Evolutionary conservation across 306 rosid species (phyloP), one percentile per base, ranked within the genome.

Genomic region (Rosa multiflora): DNA sequence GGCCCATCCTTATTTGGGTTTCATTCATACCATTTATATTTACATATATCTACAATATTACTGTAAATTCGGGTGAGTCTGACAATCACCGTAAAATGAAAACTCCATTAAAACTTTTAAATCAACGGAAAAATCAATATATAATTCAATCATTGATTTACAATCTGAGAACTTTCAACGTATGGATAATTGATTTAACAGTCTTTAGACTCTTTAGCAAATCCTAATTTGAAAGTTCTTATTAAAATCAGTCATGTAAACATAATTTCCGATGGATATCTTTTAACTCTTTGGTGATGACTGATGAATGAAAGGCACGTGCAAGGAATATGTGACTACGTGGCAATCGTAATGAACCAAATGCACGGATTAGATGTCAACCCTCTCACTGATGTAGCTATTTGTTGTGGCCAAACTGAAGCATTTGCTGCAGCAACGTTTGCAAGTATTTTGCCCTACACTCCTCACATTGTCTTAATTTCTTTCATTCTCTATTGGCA

Each of bases 321-420:
- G 74, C 94, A 89, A 87, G 97, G 90, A 55, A 68, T 92, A 59
- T 92, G 97, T 66, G 90, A 94, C 70, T 85, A 70, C 71, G 70
- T 94, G 81, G 89, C 91, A 26, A 77, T 79, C 76, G 82, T 59
- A 6, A 69, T 79, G 72, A 90, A 90, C 83, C 80, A 84, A 75
- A 91, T 47, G 82, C 97, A 94, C 26, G 96, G 97, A 56, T 92
- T 94, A 68, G 82, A 88, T 44, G 80, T 92, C 61, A 78, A 92
- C 75, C 97, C 98, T 76, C 87, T 85, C 10, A 88, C 93, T n/a
- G 97, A 92, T 62, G 48, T 90, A 61, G 94, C 87, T 59, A 92
- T 94, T 73, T 92, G 93, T 58, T 94, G 97, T 55, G 97, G 98
- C 68, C 97, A 94, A 82, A 83, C 88, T 18, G 98, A 91, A 86